phyloP scores from a whole-genome alignment of 2,329 filamentous ascomycete species.

The Byssoonygena ceratinophila region DNA sequence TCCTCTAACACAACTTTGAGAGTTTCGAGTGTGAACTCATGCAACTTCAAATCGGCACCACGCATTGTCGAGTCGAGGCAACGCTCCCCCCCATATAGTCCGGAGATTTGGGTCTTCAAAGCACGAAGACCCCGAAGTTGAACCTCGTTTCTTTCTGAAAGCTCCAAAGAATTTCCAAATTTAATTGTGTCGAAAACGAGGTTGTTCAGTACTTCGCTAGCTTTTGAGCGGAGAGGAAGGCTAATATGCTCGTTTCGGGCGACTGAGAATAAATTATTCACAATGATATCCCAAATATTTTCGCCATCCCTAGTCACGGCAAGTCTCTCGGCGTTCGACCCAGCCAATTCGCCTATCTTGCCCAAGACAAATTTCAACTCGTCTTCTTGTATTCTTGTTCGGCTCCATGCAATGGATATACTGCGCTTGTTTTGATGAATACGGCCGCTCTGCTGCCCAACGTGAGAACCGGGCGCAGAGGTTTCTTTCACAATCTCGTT shows the following conservation, averaged over 20 bases:
- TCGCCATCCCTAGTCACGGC: constrained; percentile 54
- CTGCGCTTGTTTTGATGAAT: constrained; percentile 32
- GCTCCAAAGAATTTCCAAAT: constrained; percentile 28
- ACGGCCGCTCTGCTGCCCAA: constrained; percentile 22
- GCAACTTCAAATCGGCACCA: constrained; percentile 63
- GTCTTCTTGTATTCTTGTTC: constrained; percentile 34
- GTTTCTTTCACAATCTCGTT: constrained; percentile 45
- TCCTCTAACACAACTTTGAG: constrained; percentile 75
- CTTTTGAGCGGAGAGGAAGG: constrained; percentile 36
- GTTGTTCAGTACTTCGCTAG: constrained; percentile 52
- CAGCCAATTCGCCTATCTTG: constrained; percentile 62
- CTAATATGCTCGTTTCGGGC: constrained; percentile 31
- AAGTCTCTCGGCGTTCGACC: constrained; percentile 65
- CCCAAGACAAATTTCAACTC: constrained; percentile 50
- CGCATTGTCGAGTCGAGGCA: constrained; percentile 48
- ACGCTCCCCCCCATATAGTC: constrained; percentile 47
- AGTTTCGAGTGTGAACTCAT: constrained; percentile 67
- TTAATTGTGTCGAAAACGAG: constrained; percentile 37
- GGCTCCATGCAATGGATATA: constrained; percentile 34
- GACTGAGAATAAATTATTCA: constrained; percentile 43
- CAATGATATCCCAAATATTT: constrained; percentile 67
- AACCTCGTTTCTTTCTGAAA: constrained; percentile 47
- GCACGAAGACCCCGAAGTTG: constrained; percentile 63
- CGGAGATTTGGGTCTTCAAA: constrained; percentile 50
- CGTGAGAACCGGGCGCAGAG: constrained; percentile 19